Evolutionary conservation across 176 grass and related monocot genomes (phyloP).

Genomic region (Juncus effusus): DNA sequence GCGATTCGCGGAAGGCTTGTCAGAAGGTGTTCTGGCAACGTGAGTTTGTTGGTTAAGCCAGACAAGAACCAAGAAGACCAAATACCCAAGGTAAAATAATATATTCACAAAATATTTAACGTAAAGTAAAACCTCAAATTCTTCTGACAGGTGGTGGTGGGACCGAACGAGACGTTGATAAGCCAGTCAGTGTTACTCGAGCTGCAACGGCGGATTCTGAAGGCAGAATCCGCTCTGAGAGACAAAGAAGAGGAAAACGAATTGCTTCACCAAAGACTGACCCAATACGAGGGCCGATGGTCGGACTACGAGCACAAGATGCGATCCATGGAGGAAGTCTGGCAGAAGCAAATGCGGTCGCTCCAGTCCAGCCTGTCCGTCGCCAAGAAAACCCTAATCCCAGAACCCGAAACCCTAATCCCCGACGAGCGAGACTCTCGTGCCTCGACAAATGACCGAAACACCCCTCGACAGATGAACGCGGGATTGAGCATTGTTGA

Average conservation of each 20-base stretch:
- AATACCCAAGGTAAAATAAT: constrained; percentile 24
- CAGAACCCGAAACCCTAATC: constrained; percentile 50
- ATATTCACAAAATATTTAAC: too few relatives aligned
- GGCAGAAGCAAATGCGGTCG: constrained; percentile 94
- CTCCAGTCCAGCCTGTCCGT: constrained; percentile 79
- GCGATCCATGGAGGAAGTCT: constrained; percentile 95
- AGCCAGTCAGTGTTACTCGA: constrained; percentile 73
- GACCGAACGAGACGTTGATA: constrained; percentile 57
- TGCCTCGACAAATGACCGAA: constrained; percentile 48
- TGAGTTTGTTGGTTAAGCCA: constrained; percentile 36
- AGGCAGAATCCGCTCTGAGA: constrained; percentile 64
- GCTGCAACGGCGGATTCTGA: constrained; percentile 75
- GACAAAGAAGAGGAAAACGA: constrained; percentile 97
- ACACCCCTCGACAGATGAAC: constrained; percentile 39
- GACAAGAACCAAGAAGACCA: constrained; percentile 9
- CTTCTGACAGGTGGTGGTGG: constrained; percentile 37
- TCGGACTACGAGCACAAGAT: constrained; percentile 97
- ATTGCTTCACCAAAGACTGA: constrained; percentile 75
- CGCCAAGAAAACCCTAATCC: constrained; percentile 76
- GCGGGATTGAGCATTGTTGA: constrained; percentile 54
- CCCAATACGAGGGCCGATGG: constrained; percentile 85
- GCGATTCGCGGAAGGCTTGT: constrained; percentile 79
- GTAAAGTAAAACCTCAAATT: background rate
- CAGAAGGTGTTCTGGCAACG: constrained; percentile 64
- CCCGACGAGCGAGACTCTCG: constrained; percentile 47